A percentile compares a stretch with the other conserved stretches of the same genome.
Conservation (phyloP, 2,329 filamentous ascomycete genomes). For the Colletotrichum scovillei region DNA sequence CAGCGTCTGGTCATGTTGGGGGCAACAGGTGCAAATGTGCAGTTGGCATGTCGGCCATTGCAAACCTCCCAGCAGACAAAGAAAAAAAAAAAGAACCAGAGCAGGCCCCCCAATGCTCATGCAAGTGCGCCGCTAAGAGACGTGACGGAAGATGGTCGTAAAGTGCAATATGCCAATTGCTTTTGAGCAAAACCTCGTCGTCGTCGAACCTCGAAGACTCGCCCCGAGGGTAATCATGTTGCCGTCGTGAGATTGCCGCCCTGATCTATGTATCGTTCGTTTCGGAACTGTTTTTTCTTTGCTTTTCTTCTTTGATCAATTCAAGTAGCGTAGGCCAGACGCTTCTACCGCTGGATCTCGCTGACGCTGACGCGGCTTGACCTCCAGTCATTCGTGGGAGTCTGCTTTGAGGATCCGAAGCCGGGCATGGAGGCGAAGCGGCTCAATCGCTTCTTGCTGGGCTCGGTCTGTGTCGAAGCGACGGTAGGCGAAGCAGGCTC, state of each 20-base stretch:
- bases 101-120: conserved; percentile 23
- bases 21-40: conserved; percentile 7
- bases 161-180: conserved; percentile 31
- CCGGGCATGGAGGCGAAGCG: conserved; percentile 67
- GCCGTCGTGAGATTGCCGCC: conserved; percentile 29
- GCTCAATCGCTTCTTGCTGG: conserved; percentile 62
- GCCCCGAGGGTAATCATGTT: conserved; percentile 29
- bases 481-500: conserved; percentile 41
- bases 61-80: not conserved
- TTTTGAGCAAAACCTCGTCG: conserved; percentile 21
- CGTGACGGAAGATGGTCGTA: conserved; percentile 27
- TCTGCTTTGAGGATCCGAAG: conserved; percentile 58
- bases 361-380: conserved; percentile 44
- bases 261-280: conserved; percentile 12
- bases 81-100: not conserved
- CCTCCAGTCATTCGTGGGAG: conserved; percentile 53
- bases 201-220: conserved; percentile 30
- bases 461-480: conserved; percentile 38
- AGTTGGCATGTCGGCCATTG: not conserved
- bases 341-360: conserved; percentile 33
- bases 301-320: not conserved
- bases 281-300: not conserved
- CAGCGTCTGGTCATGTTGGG: not conserved
- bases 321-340: not conserved
- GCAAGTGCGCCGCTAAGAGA: conserved; percentile 26